These are phyloP conservation scores for Anthracocystis walkeri DNA, from an alignment of 1,284 basidiomycete genomes.

Conservation along the genomic window DNA sequence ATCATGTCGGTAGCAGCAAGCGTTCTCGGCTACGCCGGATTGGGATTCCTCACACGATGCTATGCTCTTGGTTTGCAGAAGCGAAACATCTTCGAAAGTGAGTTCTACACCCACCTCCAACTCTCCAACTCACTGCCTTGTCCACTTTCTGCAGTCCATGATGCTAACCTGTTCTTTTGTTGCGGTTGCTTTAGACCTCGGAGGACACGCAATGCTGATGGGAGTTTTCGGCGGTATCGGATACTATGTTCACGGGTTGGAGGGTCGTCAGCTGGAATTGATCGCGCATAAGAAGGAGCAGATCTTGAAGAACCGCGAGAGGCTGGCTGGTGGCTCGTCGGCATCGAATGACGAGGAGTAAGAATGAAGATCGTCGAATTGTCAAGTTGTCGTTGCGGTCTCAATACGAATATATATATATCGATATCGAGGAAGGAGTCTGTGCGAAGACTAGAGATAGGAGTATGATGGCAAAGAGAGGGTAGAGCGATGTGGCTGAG, in stretches of 20 bases:
- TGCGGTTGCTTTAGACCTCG: constrained; percentile 52
- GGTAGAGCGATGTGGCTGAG: no score
- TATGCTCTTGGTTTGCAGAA: constrained; percentile 68
- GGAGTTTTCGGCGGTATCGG: constrained; percentile 61
- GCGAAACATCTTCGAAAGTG: constrained; percentile 68
- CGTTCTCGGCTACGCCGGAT: constrained; percentile 66
- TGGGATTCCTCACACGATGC: constrained; percentile 68
- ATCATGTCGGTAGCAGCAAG: constrained; percentile 55
- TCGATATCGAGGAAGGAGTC: background rate
- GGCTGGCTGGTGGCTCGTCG: constrained; percentile 11
- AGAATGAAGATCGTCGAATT: background rate
- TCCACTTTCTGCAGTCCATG: background rate
- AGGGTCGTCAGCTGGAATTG: constrained; percentile 56
- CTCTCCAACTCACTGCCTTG: no score
- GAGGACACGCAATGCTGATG: constrained; percentile 64
- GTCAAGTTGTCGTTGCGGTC: background rate
- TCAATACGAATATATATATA: constrained; percentile 5
- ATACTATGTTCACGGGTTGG: constrained; percentile 67
- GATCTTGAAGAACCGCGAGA: constrained; percentile 59
- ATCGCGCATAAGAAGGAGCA: constrained; percentile 65
- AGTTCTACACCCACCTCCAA: constrained; percentile 39
- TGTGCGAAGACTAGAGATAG: no score
- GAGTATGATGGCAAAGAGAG: no score
- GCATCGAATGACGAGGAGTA: constrained; percentile 29
- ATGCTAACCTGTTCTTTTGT: background rate